These are phyloP conservation scores for Violaceomyces palustris DNA, from an alignment of 1,284 basidiomycete genomes.

Conservation along the genomic window DNA sequence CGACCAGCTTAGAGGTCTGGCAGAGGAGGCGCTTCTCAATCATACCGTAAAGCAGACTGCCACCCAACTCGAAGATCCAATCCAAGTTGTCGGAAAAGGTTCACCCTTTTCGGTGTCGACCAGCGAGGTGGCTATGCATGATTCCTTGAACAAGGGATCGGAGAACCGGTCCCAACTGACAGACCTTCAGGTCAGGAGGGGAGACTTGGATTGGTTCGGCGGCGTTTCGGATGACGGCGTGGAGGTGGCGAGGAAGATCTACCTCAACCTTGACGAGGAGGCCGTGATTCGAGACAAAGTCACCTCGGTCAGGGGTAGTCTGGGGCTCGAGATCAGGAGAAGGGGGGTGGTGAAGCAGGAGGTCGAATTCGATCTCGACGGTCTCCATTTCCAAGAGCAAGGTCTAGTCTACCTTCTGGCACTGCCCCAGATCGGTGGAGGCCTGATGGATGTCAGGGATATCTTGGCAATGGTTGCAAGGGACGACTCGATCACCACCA, in stretches of 20 bases:
- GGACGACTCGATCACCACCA: slow-evolving; percentile 8
- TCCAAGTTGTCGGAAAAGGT: too few relatives aligned
- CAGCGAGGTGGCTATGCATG: too few relatives aligned
- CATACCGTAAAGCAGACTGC: neutral
- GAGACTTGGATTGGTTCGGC: too few relatives aligned
- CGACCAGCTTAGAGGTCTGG: slow-evolving; percentile 6
- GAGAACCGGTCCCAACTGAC: too few relatives aligned
- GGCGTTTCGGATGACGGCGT: too few relatives aligned
- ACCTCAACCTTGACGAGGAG: slow-evolving; percentile 18
- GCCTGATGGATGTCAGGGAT: slow-evolving; percentile 14
- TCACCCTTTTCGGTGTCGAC: too few relatives aligned
- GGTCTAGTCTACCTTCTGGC: slow-evolving; percentile 14
- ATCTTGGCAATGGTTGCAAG: slow-evolving; percentile 7
- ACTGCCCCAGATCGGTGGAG: slow-evolving; percentile 6
- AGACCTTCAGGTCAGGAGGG: too few relatives aligned
- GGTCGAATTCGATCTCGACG: slow-evolving; percentile 36
- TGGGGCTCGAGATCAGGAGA: slow-evolving; percentile 17
- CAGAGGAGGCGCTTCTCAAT: slow-evolving; percentile 12
- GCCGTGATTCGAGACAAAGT: slow-evolving; percentile 18
- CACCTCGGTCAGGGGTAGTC: slow-evolving; percentile 20
- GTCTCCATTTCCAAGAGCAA: slow-evolving; percentile 20
- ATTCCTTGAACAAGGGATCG: too few relatives aligned
- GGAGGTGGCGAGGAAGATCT: slow-evolving; percentile 3
- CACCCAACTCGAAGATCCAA: neutral
- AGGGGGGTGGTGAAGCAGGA: slow-evolving; percentile 17